Evolutionary conservation across 768 basidiomycete species (phyloP), one percentile per base, ranked within the genome.

Genomic region (Gloeophyllum trabeum): DNA sequence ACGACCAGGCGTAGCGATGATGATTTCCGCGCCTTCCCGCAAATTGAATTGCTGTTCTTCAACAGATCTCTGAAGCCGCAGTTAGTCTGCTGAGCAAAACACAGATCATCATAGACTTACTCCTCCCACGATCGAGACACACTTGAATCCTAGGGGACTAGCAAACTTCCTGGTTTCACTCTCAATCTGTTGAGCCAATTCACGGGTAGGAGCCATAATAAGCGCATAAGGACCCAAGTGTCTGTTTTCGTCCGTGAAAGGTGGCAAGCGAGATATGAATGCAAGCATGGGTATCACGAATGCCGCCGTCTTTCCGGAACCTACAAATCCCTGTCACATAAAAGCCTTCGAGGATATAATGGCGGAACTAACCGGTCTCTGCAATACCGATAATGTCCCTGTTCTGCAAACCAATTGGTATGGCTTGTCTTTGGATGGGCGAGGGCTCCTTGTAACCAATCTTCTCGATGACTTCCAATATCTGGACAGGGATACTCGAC

Each of bases 31-130:
- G 41, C 96, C 96, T 52, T 96, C 87, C n/a, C 93, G 85, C 43
- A 99, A 68, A 59, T 92, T 92, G 64, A 93, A 96, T 58, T 94
- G 90, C 58, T 99, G 96, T 58, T 98, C 96, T 63, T 98, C 94
- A 2, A 99, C 86, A 13, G 90, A 78, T 43, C 92, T 77, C 79
- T 89, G 51, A 38, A 52, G 41, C 48, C 4, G 2, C 42, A 24
- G 14, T 16, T 34, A 45, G 30, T 42, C 20, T 48, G 20, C 10
- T 37, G 47, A 49, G 36, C 44, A 25, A 12, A 54, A 43, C 23
- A 43, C 39, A 18, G 23, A 19, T 42, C 38, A 24, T 32, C 50
- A 38, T 24, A 24, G 24, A 72, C 81, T 49, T 64, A 89, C 86
- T 48, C 96, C 96, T 69, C 96, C 96, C 45, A 99, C 93, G 50